These are phyloP conservation scores for Cladophialophora bantiana DNA, from an alignment of 2,329 filamentous ascomycete species.

Conservation along the genomic window DNA sequence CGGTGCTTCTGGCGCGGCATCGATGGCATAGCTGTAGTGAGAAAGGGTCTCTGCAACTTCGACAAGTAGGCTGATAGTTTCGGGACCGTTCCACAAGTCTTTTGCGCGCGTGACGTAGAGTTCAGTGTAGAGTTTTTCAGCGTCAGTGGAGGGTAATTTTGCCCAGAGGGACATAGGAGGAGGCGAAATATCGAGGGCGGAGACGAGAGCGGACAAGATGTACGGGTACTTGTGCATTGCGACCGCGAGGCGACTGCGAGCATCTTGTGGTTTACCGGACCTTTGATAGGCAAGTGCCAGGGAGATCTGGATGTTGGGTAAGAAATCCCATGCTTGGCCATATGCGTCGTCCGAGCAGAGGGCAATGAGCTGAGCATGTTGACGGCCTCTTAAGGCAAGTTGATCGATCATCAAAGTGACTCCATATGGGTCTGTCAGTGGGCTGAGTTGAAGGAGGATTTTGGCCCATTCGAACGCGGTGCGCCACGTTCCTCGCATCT, in stretches of 20 bases:
- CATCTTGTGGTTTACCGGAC: constrained; percentile 69
- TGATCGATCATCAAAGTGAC: constrained; percentile 82
- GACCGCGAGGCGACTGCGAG: constrained; percentile 67
- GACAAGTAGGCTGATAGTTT: constrained; percentile 71
- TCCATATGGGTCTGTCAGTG: constrained; percentile 78
- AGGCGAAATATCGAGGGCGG: constrained; percentile 76
- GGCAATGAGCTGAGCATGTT: constrained; percentile 77
- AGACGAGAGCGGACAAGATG: constrained; percentile 81
- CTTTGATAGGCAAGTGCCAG: constrained; percentile 78
- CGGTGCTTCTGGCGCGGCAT: constrained; percentile 49
- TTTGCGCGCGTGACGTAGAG: constrained; percentile 79
- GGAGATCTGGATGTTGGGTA: constrained; percentile 78
- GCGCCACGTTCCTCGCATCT: constrained; percentile 90
- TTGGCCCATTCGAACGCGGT: constrained; percentile 95
- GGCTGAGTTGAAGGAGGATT: constrained; percentile 76
- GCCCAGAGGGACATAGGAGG: constrained; percentile 86
- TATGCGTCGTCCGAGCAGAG: constrained; percentile 64
- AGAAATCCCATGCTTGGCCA: constrained; percentile 58
- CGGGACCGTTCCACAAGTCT: constrained; percentile 84
- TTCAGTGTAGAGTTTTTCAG: constrained; percentile 73
- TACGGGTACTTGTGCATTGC: constrained; percentile 81
- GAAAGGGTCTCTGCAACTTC: constrained; percentile 68
- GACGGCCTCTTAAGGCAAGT: constrained; percentile 79
- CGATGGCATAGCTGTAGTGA: constrained; percentile 51
- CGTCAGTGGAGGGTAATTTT: constrained; percentile 68